Conservation (phyloP, 306 rosid species). For the Castanea crenata region DNA sequence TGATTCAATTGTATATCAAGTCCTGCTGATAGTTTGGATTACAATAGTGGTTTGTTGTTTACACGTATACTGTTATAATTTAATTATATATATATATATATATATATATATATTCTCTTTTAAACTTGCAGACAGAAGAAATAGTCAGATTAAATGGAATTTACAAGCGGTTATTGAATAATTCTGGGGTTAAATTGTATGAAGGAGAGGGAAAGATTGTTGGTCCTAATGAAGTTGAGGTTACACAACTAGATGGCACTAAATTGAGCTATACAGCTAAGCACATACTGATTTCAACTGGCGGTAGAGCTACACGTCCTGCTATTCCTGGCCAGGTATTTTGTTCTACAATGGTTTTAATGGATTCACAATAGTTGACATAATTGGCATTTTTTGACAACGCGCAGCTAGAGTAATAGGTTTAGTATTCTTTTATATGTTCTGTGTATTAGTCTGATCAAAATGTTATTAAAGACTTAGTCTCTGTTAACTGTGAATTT, state of each 20-base stretch:
- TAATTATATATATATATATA: not conserved
- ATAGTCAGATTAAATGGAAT: constrained; percentile 82
- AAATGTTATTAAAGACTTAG: not conserved
- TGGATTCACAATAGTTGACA: not conserved
- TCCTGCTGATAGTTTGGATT: constrained; percentile 17
- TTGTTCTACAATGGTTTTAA: constrained; percentile 6
- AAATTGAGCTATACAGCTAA: constrained; percentile 87
- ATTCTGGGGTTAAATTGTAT: constrained; percentile 79
- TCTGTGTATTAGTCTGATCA: not conserved
- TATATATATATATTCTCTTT: not conserved
- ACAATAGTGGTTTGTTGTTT: not conserved
- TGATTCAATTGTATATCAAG: not conserved
- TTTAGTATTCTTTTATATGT: not conserved
- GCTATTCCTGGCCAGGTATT: constrained; percentile 87
- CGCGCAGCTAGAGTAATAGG: not conserved
- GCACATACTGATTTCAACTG: constrained; percentile 91
- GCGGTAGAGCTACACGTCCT: constrained; percentile 75
- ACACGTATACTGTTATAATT: constrained; percentile 1
- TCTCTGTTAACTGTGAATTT: not conserved
- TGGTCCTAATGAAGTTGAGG: constrained; percentile 92
- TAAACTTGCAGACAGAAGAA: constrained; percentile 77
- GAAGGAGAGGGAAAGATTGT: constrained; percentile 94
- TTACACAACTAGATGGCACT: constrained; percentile 96
- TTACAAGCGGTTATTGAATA: constrained; percentile 85
- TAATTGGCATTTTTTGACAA: not conserved